A percentile compares a stretch with the other conserved stretches of the same genome.
Conservation (phyloP, 2,329 filamentous ascomycete species). For the Calonectria hawksworthii region DNA sequence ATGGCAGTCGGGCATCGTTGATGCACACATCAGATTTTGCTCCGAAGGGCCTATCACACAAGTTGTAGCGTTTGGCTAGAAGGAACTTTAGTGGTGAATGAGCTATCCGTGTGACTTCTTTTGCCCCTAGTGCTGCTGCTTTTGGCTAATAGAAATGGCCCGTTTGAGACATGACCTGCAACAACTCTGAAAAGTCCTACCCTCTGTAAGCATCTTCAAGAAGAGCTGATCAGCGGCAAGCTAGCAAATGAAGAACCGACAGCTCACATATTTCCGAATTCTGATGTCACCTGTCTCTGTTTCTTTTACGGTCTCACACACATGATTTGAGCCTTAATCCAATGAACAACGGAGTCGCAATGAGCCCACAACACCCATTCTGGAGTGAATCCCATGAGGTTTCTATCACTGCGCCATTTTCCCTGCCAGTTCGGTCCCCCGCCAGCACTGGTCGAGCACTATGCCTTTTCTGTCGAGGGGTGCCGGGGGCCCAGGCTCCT, state of each 20-base stretch:
- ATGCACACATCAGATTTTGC: not conserved
- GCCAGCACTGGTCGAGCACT: not conserved
- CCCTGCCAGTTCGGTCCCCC: not conserved
- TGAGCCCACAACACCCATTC: not conserved
- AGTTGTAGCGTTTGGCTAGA: not conserved
- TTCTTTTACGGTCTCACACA: not conserved
- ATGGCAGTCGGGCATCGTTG: not conserved
- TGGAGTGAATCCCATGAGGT: not conserved
- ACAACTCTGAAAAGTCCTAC: not conserved
- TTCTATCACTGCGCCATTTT: not conserved
- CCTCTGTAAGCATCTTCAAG: not conserved
- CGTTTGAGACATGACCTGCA: not conserved
- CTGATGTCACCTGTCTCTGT: not conserved
- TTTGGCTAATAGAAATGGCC: not conserved
- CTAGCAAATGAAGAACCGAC: not conserved
- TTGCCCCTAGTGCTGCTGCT: not conserved
- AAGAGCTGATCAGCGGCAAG: not conserved
- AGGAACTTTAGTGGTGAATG: not conserved
- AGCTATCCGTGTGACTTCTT: not conserved
- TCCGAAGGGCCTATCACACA: not conserved
- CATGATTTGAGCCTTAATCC: not conserved
- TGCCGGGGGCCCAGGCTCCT: not conserved
- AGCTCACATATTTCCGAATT: not conserved
- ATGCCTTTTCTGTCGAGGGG: not conserved
- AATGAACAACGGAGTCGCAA: not conserved